Evolutionary conservation across 768 basidiomycete genomes (phyloP).

Genomic region (Russula dissimulans): DNA sequence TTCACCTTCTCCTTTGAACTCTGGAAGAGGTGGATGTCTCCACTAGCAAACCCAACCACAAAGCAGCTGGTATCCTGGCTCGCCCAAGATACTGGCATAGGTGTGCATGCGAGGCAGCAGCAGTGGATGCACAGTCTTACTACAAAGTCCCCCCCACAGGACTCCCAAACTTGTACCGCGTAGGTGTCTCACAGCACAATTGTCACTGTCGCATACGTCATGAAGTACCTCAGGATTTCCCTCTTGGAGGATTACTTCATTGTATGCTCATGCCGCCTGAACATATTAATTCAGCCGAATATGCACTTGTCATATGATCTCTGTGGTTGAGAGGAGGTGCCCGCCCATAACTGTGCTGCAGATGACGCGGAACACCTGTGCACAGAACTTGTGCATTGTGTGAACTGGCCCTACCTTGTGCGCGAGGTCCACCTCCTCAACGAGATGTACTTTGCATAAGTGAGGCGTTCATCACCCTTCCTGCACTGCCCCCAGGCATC

Average conservation of each 20-base stretch:
- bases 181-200: constrained; percentile 94
- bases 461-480: background rate
- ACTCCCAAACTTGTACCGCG: constrained; percentile 33
- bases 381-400: constrained; percentile 53
- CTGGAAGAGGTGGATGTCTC: no score
- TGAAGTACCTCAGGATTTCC: constrained; percentile 80
- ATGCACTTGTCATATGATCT: constrained; percentile 93
- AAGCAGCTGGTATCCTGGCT: no score
- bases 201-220: constrained; percentile 95
- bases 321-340: constrained; percentile 87
- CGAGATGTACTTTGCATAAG: constrained; percentile 58
- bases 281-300: constrained; percentile 90
- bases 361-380: constrained; percentile 41
- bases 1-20: no score
- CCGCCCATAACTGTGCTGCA: constrained; percentile 67
- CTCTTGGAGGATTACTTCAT: constrained; percentile 92
- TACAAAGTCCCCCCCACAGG: no score
- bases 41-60: no score
- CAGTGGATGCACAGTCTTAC: no score
- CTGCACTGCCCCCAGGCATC: no score
- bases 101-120: no score
- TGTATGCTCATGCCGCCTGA: constrained; percentile 81
- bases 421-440: constrained; percentile 80
- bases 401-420: constrained; percentile 80
- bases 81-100: no score